Percentiles rank a stretch among this genome's conserved stretches.
These are phyloP conservation scores for Artomyces pyxidatus DNA, from an alignment of 768 basidiomycete genomes.

Conservation along the genomic window DNA sequence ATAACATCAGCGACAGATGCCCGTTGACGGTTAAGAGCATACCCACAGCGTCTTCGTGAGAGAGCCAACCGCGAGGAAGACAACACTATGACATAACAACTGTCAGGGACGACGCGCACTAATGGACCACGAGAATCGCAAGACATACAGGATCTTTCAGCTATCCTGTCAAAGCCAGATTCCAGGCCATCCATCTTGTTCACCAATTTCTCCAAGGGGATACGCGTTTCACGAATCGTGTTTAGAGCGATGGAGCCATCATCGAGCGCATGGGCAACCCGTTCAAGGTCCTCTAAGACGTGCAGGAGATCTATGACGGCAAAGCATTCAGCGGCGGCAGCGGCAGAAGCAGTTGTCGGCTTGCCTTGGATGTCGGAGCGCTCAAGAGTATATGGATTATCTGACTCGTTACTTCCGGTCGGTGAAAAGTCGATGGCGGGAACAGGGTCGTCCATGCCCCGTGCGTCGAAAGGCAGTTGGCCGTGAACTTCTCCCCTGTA, in stretches of 20 bases:
- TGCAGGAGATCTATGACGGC: conserved; percentile 48
- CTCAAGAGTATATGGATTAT: conserved; percentile 51
- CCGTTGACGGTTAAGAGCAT: not conserved
- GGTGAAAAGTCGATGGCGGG: conserved; percentile 77
- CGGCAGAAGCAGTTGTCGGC: not conserved
- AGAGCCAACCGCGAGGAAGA: conserved; percentile 64
- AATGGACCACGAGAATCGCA: no score
- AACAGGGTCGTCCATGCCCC: conserved; percentile 74
- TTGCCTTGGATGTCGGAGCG: conserved; percentile 52
- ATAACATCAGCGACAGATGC: conserved; percentile 10
- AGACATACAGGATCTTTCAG: conserved; percentile 72
- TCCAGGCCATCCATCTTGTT: conserved; percentile 75
- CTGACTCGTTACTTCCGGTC: conserved; percentile 48
- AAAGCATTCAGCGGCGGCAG: not conserved
- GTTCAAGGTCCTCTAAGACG: conserved; percentile 59
- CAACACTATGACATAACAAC: conserved; percentile 41
- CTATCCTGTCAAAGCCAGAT: conserved; percentile 76
- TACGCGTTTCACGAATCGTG: conserved; percentile 56
- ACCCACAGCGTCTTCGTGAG: conserved; percentile 67
- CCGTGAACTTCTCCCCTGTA: conserved; percentile 80
- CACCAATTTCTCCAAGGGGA: conserved; percentile 59
- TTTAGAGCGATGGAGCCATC: conserved; percentile 35
- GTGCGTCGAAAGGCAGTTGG: conserved; percentile 79
- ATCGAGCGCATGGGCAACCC: conserved; percentile 37
- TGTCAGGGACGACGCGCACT: no score